Evolutionary conservation across 2,329 filamentous ascomycete genomes (phyloP).

Genomic region (Diaporthe vaccinii): DNA sequence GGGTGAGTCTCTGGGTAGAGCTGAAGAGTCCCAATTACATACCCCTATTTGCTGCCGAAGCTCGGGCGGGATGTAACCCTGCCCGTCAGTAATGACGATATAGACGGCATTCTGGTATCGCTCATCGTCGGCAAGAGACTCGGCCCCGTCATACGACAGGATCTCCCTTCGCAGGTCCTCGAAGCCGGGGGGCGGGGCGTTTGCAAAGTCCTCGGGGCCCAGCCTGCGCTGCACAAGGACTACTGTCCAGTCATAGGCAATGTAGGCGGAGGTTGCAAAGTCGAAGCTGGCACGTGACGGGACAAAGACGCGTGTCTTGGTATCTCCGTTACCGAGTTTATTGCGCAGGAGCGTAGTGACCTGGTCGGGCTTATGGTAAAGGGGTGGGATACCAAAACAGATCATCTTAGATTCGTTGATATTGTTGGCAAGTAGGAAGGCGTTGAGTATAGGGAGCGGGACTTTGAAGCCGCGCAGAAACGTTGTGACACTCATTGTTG

Average conservation of each 20-base stretch:
- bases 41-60: neutral
- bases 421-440: slow-evolving; percentile 24
- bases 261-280: neutral
- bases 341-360: slow-evolving; percentile 27
- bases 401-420: slow-evolving; percentile 14
- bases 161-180: slow-evolving; percentile 26
- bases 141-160: neutral
- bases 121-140: slow-evolving; percentile 12
- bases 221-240: slow-evolving; percentile 21
- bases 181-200: neutral
- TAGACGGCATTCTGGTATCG: slow-evolving; percentile 27
- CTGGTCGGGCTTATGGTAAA: neutral
- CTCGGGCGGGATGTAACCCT: neutral
- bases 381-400: slow-evolving; percentile 22
- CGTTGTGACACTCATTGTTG: slow-evolving; percentile 22
- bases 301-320: slow-evolving; percentile 29
- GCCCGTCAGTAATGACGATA: slow-evolving; percentile 25
- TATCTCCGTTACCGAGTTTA: slow-evolving; percentile 11
- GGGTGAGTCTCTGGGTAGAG: neutral
- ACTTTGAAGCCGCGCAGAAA: slow-evolving; percentile 28
- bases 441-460: slow-evolving; percentile 21
- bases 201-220: neutral
- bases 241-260: slow-evolving; percentile 27
- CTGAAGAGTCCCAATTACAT: slow-evolving; percentile 1
- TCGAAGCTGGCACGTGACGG: neutral